phyloP scores from a whole-genome alignment of 2,329 filamentous ascomycete species.

The Talaromyces sp. region DNA sequence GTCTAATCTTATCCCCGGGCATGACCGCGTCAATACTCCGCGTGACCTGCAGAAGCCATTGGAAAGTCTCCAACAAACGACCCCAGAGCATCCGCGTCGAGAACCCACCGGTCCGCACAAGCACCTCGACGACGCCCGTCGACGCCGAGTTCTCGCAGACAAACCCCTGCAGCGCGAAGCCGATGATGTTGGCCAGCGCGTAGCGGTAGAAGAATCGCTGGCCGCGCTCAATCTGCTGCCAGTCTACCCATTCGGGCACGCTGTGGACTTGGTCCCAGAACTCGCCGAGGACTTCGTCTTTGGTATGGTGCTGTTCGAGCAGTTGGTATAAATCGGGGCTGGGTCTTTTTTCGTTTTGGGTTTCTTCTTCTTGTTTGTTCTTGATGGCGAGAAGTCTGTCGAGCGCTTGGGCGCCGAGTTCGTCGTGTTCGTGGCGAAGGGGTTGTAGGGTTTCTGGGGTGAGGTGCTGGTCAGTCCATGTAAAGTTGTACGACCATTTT shows the following conservation, averaged over 20 bases:
- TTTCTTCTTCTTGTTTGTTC: background rate
- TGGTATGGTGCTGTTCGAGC: conserved; percentile 51
- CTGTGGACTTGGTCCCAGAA: conserved; percentile 63
- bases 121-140: conserved; percentile 64
- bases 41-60: conserved; percentile 68
- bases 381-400: conserved; percentile 14
- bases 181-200: conserved; percentile 40
- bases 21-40: conserved; percentile 57
- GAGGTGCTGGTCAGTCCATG: conserved; percentile 15
- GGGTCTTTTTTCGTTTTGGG: background rate
- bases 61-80: conserved; percentile 64
- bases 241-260: conserved; percentile 68
- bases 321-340: conserved; percentile 55
- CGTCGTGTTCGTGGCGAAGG: conserved; percentile 16
- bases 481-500: conserved; percentile 16
- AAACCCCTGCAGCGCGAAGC: conserved; percentile 19
- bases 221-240: conserved; percentile 65
- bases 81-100: conserved; percentile 58
- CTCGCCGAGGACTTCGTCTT: conserved; percentile 49
- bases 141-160: conserved; percentile 45
- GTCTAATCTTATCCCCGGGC: conserved; percentile 38
- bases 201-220: conserved; percentile 73
- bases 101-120: conserved; percentile 69
- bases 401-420: conserved; percentile 11
- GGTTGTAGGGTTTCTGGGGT: conserved; percentile 9